Percentiles rank a stretch among this genome's conserved stretches.
phyloP scores from a whole-genome alignment of 1,139 yeast species.

The Lodderomyces beijingensis region DNA sequence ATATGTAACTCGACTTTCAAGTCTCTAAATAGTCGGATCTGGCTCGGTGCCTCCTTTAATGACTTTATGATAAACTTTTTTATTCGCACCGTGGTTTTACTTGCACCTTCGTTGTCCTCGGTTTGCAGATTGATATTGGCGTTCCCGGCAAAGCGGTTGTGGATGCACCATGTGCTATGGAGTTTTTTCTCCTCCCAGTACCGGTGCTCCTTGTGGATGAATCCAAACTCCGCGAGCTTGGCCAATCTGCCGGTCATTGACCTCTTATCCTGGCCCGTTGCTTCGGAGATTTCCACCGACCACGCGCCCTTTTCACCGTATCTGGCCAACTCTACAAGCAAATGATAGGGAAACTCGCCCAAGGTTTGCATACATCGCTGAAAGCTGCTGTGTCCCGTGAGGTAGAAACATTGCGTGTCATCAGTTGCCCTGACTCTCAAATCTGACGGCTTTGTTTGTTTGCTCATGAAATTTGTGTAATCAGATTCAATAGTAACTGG shows the following conservation, averaged over 20 bases:
- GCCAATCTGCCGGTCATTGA: constrained; percentile 62
- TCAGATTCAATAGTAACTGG: constrained; percentile 18
- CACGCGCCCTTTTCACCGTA: constrained; percentile 53
- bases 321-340: constrained; percentile 49
- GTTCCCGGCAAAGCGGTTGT: constrained; percentile 32
- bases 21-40: constrained; percentile 63
- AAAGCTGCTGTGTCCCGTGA: constrained; percentile 36
- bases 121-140: constrained; percentile 17
- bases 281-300: constrained; percentile 51
- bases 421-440: constrained; percentile 28
- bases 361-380: constrained; percentile 28
- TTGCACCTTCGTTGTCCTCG: constrained; percentile 28
- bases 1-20: constrained; percentile 59
- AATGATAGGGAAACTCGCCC: constrained; percentile 41
- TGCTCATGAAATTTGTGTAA: constrained; percentile 19
- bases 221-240: constrained; percentile 44
- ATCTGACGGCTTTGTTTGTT: constrained; percentile 14
- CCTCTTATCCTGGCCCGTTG: constrained; percentile 67
- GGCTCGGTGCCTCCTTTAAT: constrained; percentile 62
- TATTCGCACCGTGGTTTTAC: constrained; percentile 29
- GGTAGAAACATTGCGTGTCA: constrained; percentile 39
- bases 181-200: constrained; percentile 42
- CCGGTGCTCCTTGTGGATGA: constrained; percentile 40
- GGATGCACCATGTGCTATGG: constrained; percentile 48
- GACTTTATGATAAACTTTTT: constrained; percentile 45